Evolutionary conservation across 2,329 filamentous ascomycete genomes (phyloP).

Genomic region (Colletotrichum aenigma): DNA sequence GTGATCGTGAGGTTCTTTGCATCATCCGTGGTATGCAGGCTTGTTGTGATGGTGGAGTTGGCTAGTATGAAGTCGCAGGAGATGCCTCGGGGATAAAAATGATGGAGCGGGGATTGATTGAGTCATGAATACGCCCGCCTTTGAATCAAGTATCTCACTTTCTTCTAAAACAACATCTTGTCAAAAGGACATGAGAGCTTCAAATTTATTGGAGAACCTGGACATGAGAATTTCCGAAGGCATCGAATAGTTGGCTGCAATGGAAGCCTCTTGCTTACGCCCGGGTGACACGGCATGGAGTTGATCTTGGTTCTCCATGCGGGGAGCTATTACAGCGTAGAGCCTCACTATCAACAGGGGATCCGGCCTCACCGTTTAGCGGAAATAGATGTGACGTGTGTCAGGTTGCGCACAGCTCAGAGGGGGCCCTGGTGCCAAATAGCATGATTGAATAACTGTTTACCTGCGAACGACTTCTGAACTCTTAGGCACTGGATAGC

Average conservation of each 20-base stretch:
- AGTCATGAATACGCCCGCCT: neutral
- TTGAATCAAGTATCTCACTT: fast-evolving
- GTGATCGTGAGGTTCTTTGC: constrained; percentile 5
- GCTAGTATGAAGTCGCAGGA: neutral
- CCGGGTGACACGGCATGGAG: neutral
- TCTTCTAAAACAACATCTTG: neutral
- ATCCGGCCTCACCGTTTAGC: neutral
- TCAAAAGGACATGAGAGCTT: neutral
- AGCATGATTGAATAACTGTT: neutral
- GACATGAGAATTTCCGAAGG: fast-evolving
- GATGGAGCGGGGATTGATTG: fast-evolving
- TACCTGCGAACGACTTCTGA: neutral
- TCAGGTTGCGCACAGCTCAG: neutral
- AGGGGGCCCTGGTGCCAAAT: neutral
- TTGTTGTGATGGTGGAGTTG: constrained; percentile 7
- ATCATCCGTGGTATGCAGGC: neutral
- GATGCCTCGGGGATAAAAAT: neutral
- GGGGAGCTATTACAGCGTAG: neutral
- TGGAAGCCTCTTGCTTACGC: fast-evolving
- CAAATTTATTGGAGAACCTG: neutral
- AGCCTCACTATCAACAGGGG: neutral
- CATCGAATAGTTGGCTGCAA: neutral
- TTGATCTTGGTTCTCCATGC: neutral
- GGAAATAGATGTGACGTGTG: neutral
- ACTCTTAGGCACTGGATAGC: neutral